phyloP scores from a whole-genome alignment of 1,139 yeast genomes.

The Geotrichum histeridarum region DNA sequence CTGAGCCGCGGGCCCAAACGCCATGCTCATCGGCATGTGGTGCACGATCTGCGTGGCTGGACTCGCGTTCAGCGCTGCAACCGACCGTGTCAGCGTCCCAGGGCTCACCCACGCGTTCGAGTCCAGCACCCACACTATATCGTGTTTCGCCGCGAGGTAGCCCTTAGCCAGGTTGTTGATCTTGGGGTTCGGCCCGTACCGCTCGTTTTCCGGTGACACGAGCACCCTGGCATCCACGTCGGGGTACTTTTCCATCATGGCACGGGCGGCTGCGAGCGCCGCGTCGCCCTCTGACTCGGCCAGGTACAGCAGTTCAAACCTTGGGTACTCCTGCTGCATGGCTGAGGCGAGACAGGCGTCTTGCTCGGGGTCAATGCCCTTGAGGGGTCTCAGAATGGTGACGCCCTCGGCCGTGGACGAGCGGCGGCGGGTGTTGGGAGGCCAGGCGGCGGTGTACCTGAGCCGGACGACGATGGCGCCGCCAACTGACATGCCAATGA shows the following conservation, averaged over 20 bases:
- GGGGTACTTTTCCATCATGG: slow-evolving; percentile 52
- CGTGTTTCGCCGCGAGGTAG: slow-evolving; percentile 59
- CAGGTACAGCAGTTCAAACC: slow-evolving; percentile 69
- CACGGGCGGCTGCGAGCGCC: slow-evolving; percentile 53
- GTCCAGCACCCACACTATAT: slow-evolving; percentile 82
- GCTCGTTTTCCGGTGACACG: slow-evolving; percentile 35
- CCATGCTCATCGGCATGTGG: slow-evolving; percentile 68
- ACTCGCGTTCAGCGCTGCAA: slow-evolving; percentile 41
- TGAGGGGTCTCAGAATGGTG: slow-evolving; percentile 73
- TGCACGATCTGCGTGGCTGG: slow-evolving; percentile 60
- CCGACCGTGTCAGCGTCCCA: slow-evolving; percentile 62
- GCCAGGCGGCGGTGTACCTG: slow-evolving; percentile 1
- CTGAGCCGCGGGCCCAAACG: slow-evolving; percentile 34
- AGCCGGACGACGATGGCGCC: slow-evolving; percentile 19
- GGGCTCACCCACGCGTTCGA: slow-evolving; percentile 78
- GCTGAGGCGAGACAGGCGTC: slow-evolving; percentile 63
- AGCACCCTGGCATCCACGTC: slow-evolving; percentile 55
- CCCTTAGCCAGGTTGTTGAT: slow-evolving; percentile 82
- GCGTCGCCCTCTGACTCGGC: slow-evolving; percentile 62
- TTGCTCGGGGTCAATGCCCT: slow-evolving; percentile 78
- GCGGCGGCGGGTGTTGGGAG: background rate
- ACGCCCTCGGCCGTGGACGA: slow-evolving; percentile 46
- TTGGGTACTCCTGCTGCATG: slow-evolving; percentile 65
- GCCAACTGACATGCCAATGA: slow-evolving; percentile 20
- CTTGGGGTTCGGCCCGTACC: slow-evolving; percentile 83